Base-by-base conservation (phyloP, 2,329 filamentous ascomycete genomes). In the Pseudogymnoascus sp. region DNA sequence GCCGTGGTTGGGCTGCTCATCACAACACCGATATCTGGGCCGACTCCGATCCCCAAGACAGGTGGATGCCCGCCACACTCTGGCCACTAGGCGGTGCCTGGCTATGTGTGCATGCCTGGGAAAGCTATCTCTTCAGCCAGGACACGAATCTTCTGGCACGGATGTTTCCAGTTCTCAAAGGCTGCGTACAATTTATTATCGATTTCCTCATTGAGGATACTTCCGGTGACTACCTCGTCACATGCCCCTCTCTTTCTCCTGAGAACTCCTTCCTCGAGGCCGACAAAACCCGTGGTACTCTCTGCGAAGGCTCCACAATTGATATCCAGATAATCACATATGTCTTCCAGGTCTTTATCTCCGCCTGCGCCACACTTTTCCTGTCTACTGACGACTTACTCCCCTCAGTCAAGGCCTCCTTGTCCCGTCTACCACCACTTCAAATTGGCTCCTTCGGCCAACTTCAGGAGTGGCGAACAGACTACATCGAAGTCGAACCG, bases 241-340 rank as follows among this genome's bases (percentile, higher is more conserved):
- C 75, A 0, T 74, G 69, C 37, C 75, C 76, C 6, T 76, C 74
- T 1, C 47, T 76, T 3, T 77, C 76, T 0, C 77, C 70, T n/a
- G 77, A 73, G 64, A 78, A 74, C 59, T 72, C 70, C 1, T 77
- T 71, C 33, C 64, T 62, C 21, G 65, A 67, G 8, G 59, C 64
- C 2, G 66, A 65, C 13, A 68, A 66, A 8, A 63, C 64, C 21
- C 68, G 64, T 33, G 76, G 69, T 26, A 74, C 70, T n/a, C 70
- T 75, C 2, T 76, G 74, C 56, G 77, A 79, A 67, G 77, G 77
- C 1, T 77, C 79, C 0, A 76, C 76, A 2, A 80, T 81, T 64
- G 80, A 82, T 61, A 77, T 76, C 13, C 75, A 78, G 53, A 77
- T 81, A 6, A 70, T 79, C 5, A 68, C 72, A 21, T 73, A 75